These are phyloP conservation scores for Tolypocladium inflatum DNA, from an alignment of 2,329 filamentous ascomycete species.

Conservation along the genomic window DNA sequence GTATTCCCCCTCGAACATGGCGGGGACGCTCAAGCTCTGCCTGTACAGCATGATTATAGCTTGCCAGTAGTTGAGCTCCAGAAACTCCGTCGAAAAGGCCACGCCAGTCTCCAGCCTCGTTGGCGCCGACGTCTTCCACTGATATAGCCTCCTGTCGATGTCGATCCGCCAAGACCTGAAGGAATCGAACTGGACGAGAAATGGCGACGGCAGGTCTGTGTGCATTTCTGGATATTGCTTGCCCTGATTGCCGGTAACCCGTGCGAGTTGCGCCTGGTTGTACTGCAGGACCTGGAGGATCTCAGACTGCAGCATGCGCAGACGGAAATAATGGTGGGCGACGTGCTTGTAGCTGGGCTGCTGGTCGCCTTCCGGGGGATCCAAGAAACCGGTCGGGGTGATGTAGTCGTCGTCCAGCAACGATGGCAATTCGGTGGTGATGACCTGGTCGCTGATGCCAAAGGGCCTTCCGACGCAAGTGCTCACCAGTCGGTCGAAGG, in stretches of 20 bases:
- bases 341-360: slow-evolving; percentile 83
- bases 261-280: slow-evolving; percentile 74
- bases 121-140: slow-evolving; percentile 82
- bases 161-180: slow-evolving; percentile 85
- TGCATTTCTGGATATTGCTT: slow-evolving; percentile 64
- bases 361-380: slow-evolving; percentile 44
- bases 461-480: slow-evolving; percentile 90
- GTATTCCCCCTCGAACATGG: slow-evolving; percentile 73
- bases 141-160: slow-evolving; percentile 70
- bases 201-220: slow-evolving; percentile 72
- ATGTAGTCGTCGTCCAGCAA: slow-evolving; percentile 82
- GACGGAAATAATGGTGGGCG: slow-evolving; percentile 82
- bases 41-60: slow-evolving; percentile 92
- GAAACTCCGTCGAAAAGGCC: slow-evolving; percentile 77
- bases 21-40: slow-evolving; percentile 79
- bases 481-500: slow-evolving; percentile 86
- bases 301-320: slow-evolving; percentile 84
- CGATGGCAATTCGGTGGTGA: slow-evolving; percentile 91
- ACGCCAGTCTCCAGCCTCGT: slow-evolving; percentile 74
- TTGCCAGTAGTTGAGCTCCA: slow-evolving; percentile 97
- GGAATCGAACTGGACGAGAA: slow-evolving; percentile 71
- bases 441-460: slow-evolving; percentile 90
- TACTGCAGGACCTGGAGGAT: slow-evolving; percentile 90
- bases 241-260: slow-evolving; percentile 55
- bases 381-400: slow-evolving; percentile 64